These are phyloP conservation scores for Colletotrichum magnum DNA, from an alignment of 2,329 filamentous ascomycete species.

Conservation along the genomic window DNA sequence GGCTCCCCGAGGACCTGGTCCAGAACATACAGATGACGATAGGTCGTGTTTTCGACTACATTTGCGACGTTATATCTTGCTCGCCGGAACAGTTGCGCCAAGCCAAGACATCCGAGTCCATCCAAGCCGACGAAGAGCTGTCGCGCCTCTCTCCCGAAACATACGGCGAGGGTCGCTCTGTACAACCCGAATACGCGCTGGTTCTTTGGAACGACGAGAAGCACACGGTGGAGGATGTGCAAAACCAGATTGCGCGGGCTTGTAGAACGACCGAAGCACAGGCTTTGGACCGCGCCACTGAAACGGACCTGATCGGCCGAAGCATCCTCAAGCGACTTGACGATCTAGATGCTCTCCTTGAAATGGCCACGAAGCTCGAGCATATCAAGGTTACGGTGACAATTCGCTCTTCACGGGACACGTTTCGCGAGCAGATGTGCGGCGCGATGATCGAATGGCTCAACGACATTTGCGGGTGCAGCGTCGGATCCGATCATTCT, in stretches of 20 bases:
- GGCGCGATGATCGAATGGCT: slow-evolving; percentile 98
- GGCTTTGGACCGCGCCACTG: slow-evolving; percentile 82
- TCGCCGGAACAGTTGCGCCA: slow-evolving; percentile 94
- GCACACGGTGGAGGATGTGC: slow-evolving; percentile 92
- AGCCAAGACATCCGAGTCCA: slow-evolving; percentile 85
- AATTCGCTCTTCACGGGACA: slow-evolving; percentile 92
- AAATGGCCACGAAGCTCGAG: slow-evolving; percentile 88
- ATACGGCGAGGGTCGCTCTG: slow-evolving; percentile 79
- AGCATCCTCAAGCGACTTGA: slow-evolving; percentile 84
- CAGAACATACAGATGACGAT: slow-evolving; percentile 88
- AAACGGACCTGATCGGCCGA: slow-evolving; percentile 90
- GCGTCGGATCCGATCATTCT: slow-evolving; percentile 83
- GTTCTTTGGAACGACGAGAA: slow-evolving; percentile 99
- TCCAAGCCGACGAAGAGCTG: slow-evolving; percentile 83
- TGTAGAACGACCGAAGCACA: slow-evolving; percentile 81
- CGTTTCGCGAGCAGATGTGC: slow-evolving; percentile 98
- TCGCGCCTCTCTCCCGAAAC: slow-evolving; percentile 80
- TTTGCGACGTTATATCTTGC: slow-evolving; percentile 98
- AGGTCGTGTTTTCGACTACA: slow-evolving; percentile 88
- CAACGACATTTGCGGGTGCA: slow-evolving; percentile 90
- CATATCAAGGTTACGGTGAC: slow-evolving; percentile 97
- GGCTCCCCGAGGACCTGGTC: slow-evolving; percentile 81
- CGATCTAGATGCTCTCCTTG: slow-evolving; percentile 80
- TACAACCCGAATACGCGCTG: slow-evolving; percentile 83
- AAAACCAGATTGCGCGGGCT: slow-evolving; percentile 89